phyloP scores from a whole-genome alignment of 1,139 yeast species.

The Hemisphaericaspora xylofermentans region DNA sequence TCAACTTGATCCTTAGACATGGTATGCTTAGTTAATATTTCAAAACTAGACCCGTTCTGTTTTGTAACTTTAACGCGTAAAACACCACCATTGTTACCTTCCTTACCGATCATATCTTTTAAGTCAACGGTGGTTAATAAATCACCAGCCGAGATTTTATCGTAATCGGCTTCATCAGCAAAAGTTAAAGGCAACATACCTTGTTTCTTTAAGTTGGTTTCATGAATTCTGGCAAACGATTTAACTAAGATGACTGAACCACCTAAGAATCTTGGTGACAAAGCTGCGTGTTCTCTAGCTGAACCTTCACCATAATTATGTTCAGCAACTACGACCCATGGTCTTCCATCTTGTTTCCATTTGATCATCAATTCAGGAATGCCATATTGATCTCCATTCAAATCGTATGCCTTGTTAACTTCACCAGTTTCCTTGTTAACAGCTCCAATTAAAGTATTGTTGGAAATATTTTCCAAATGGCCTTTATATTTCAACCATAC shows the following conservation, averaged over 20 bases:
- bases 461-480: constrained; percentile 90
- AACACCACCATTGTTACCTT: constrained; percentile 85
- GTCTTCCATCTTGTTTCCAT: constrained; percentile 82
- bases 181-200: constrained; percentile 95
- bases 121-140: constrained; percentile 75
- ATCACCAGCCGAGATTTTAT: constrained; percentile 74
- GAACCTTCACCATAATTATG: constrained; percentile 99
- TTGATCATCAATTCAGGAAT: constrained; percentile 97
- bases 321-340: constrained; percentile 96
- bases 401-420: constrained; percentile 85
- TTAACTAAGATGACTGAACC: constrained; percentile 87
- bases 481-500: constrained; percentile 99
- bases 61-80: constrained; percentile 72
- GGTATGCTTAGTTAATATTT: constrained; percentile 81
- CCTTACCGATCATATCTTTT: constrained; percentile 71
- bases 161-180: constrained; percentile 87
- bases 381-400: constrained; percentile 73
- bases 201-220: constrained; percentile 88
- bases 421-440: constrained; percentile 96
- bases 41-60: constrained; percentile 67
- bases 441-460: constrained; percentile 95
- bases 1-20: constrained; percentile 96
- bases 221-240: constrained; percentile 90
- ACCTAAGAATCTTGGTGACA: constrained; percentile 91
- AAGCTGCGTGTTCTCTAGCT: constrained; percentile 98